These are phyloP conservation scores for Ploettnerulaceae sp. DNA, from an alignment of 2,329 filamentous ascomycete species.

Conservation along the genomic window DNA sequence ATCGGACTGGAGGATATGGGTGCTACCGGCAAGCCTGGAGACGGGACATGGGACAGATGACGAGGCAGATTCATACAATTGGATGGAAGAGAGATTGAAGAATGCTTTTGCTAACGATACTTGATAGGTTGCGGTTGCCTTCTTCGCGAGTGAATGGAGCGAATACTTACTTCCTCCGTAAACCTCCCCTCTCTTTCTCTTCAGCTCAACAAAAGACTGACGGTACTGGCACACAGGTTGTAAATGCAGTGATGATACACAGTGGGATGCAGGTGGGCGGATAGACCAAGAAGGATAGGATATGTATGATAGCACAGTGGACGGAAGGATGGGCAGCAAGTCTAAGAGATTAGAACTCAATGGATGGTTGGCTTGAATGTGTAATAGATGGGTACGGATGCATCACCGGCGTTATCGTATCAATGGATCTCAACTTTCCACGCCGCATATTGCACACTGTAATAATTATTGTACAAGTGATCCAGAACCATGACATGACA, in stretches of 20 bases:
- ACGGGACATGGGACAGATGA: too few species aligned
- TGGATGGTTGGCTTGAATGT: constrained; percentile 9
- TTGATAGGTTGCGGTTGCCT: constrained; percentile 57
- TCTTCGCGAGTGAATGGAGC: constrained; percentile 63
- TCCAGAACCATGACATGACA: not conserved
- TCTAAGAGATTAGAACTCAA: not conserved
- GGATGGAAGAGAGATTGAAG: not conserved
- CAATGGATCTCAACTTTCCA: constrained; percentile 23
- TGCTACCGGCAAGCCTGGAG: too few species aligned
- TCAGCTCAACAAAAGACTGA: too few species aligned
- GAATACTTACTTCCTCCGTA: constrained; percentile 64
- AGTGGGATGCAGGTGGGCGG: not conserved
- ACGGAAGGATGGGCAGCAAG: not conserved
- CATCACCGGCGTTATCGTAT: constrained; percentile 19
- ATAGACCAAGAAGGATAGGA: not conserved
- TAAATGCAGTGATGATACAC: constrained; percentile 1
- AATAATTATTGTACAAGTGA: not conserved
- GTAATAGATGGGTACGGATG: constrained; percentile 8
- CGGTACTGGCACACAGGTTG: too few species aligned
- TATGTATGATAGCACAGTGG: constrained; percentile 5
- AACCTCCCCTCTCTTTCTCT: constrained; percentile 26
- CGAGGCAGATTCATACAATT: not conserved
- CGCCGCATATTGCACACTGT: not conserved
- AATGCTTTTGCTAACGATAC: constrained; percentile 11
- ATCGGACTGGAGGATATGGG: too few species aligned